Evolutionary conservation across 1,284 basidiomycete genomes (phyloP).

Genomic region (Irpex lacteus): DNA sequence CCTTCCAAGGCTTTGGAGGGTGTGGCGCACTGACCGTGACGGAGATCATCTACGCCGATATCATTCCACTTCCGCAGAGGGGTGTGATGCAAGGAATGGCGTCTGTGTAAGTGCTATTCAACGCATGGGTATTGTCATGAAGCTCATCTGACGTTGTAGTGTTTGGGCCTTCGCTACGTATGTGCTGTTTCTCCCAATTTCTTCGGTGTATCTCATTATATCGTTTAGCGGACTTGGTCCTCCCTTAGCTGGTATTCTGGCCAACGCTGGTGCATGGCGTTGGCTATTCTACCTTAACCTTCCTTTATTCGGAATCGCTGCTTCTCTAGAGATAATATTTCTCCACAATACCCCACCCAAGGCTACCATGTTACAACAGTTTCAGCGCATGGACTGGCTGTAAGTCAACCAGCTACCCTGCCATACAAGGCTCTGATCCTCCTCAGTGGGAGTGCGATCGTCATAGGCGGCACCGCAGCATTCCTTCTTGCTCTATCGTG

Average conservation of each 20-base stretch:
- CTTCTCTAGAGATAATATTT: conserved; percentile 28
- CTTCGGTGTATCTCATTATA: too few relatives aligned
- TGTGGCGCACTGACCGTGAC: conserved; percentile 1
- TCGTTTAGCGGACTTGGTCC: background rate
- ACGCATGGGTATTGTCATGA: too few relatives aligned
- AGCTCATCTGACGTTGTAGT: background rate
- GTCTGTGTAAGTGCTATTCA: background rate
- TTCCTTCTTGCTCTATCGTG: conserved; percentile 8
- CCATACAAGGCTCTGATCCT: background rate
- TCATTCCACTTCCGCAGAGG: conserved; percentile 5
- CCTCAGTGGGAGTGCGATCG: conserved; percentile 1
- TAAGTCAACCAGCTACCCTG: background rate
- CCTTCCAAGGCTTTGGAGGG: conserved; percentile 1
- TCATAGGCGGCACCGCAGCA: conserved; percentile 1
- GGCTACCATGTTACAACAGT: background rate
- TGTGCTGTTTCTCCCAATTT: too few relatives aligned
- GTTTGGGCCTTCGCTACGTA: background rate
- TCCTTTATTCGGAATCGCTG: conserved; percentile 36
- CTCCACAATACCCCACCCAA: background rate
- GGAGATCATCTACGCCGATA: conserved; percentile 5
- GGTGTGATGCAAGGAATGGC: conserved; percentile 1
- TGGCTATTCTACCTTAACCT: conserved; percentile 37
- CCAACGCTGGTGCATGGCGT: conserved; percentile 9
- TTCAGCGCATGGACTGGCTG: conserved; percentile 9
- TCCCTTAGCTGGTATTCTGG: conserved; percentile 7